phyloP scores from a whole-genome alignment of 2,329 filamentous ascomycete genomes.

The Trichophyton simii region DNA sequence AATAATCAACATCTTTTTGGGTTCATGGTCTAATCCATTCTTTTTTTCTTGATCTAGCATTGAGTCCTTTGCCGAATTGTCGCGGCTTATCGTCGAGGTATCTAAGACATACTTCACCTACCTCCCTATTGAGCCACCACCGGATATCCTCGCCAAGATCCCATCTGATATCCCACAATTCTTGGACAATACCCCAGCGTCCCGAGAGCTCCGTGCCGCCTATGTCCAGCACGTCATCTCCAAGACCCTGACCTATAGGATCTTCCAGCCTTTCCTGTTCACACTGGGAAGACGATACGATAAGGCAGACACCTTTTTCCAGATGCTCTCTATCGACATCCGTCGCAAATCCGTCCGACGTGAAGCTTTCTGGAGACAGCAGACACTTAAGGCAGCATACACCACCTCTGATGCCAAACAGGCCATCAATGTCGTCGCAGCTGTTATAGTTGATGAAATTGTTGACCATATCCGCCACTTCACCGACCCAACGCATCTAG shows the following conservation, averaged over 20 bases:
- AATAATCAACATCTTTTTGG: conserved; percentile 12
- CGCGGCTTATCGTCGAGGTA: conserved; percentile 40
- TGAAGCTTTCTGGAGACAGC: conserved; percentile 47
- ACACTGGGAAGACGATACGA: conserved; percentile 42
- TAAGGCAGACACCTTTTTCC: conserved; percentile 44
- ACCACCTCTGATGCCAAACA: conserved; percentile 45
- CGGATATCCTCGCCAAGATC: conserved; percentile 40
- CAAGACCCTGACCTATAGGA: conserved; percentile 42
- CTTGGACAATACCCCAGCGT: conserved; percentile 40
- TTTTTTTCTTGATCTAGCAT: conserved; percentile 31
- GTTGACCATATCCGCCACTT: conserved; percentile 43
- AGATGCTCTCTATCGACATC: conserved; percentile 44
- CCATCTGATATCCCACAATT: conserved; percentile 43
- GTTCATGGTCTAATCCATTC: conserved; percentile 10
- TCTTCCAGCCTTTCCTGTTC: conserved; percentile 48
- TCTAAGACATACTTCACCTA: conserved; percentile 42
- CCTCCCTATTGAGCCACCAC: conserved; percentile 39
- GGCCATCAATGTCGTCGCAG: conserved; percentile 43
- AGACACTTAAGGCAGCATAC: conserved; percentile 46
- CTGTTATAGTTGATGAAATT: conserved; percentile 46
- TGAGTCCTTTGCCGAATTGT: conserved; percentile 41
- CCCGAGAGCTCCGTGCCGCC: conserved; percentile 41
- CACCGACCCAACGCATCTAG: conserved; percentile 39
- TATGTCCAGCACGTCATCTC: conserved; percentile 46
- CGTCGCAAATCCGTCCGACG: conserved; percentile 44